phyloP scores from a whole-genome alignment of 148 eudicot species.

The Rhododendron griersonianum region DNA sequence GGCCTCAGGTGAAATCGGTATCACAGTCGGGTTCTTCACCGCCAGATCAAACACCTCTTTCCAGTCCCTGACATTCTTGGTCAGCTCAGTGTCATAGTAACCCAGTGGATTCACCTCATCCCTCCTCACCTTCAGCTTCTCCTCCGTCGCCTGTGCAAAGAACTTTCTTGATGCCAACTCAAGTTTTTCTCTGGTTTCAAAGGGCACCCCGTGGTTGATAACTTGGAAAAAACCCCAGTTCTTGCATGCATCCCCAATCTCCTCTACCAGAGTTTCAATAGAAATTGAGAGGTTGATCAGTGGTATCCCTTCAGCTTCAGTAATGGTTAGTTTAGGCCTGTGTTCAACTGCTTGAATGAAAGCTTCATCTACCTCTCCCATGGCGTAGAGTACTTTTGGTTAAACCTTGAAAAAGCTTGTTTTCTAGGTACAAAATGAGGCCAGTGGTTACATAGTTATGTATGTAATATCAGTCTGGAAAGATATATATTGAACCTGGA shows the following conservation, averaged over 20 bases:
- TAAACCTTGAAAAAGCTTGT: neutral
- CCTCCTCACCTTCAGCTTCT: constrained; percentile 41
- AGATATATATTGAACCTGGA: neutral
- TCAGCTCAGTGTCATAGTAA: constrained; percentile 41
- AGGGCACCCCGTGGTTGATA: constrained; percentile 44
- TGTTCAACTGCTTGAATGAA: constrained; percentile 18
- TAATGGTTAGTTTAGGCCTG: constrained; percentile 2
- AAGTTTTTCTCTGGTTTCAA: constrained; percentile 18
- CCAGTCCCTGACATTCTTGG: constrained; percentile 57
- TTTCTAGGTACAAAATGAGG: neutral
- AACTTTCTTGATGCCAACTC: constrained; percentile 30
- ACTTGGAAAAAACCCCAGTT: constrained; percentile 61
- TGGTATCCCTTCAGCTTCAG: constrained; percentile 28
- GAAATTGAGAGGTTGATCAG: constrained; percentile 38
- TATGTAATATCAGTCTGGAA: neutral
- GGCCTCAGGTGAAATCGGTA: constrained; percentile 23
- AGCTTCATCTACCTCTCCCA: constrained; percentile 6
- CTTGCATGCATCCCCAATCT: constrained; percentile 43
- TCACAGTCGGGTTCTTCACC: constrained; percentile 19
- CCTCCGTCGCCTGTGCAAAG: constrained; percentile 32
- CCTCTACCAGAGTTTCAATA: constrained; percentile 2
- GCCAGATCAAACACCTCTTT: constrained; percentile 45
- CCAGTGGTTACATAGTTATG: neutral
- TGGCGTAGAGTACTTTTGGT: neutral
- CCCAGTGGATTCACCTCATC: constrained; percentile 40